phyloP scores from a whole-genome alignment of 306 rosid genomes.

The Echinosophora koreensis region DNA sequence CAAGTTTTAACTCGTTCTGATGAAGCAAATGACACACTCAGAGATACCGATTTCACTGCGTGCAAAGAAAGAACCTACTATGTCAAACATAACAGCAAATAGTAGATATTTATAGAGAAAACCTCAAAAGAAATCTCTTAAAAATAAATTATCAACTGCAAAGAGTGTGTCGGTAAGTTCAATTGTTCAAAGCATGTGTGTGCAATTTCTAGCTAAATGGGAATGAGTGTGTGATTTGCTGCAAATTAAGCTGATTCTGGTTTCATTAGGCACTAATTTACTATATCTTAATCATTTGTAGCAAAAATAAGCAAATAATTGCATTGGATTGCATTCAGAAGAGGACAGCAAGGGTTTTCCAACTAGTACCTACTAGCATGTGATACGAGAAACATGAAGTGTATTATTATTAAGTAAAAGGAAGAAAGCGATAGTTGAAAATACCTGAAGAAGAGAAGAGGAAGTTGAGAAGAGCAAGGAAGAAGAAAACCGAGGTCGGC shows the following conservation, averaged over 20 bases:
- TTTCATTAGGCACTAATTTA: slow-evolving; percentile 2
- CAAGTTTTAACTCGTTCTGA: slow-evolving; percentile 53
- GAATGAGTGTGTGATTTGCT: not conserved
- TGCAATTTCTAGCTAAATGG: slow-evolving; percentile 18
- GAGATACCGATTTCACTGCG: slow-evolving; percentile 73
- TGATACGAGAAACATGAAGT: no score
- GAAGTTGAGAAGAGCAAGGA: slow-evolving; percentile 62
- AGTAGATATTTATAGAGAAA: not conserved
- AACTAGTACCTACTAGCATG: not conserved
- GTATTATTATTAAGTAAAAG: no score
- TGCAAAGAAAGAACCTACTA: slow-evolving; percentile 23
- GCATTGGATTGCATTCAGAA: slow-evolving; percentile 11
- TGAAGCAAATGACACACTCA: slow-evolving; percentile 59
- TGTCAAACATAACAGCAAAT: slow-evolving; percentile 33
- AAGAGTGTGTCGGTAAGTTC: not conserved
- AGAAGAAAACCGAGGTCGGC: slow-evolving; percentile 62
- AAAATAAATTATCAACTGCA: not conserved
- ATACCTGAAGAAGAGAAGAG: slow-evolving; percentile 71
- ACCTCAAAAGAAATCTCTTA: slow-evolving; percentile 12
- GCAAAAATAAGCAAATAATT: not conserved
- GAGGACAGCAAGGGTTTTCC: not conserved
- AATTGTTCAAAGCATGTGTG: slow-evolving; percentile 15
- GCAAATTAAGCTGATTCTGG: not conserved
- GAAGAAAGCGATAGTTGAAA: no score
- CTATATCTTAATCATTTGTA: slow-evolving; percentile 8